Evolutionary conservation across 805 yeast genomes (phyloP).

Genomic region (Danielozyma ontarioensis): DNA sequence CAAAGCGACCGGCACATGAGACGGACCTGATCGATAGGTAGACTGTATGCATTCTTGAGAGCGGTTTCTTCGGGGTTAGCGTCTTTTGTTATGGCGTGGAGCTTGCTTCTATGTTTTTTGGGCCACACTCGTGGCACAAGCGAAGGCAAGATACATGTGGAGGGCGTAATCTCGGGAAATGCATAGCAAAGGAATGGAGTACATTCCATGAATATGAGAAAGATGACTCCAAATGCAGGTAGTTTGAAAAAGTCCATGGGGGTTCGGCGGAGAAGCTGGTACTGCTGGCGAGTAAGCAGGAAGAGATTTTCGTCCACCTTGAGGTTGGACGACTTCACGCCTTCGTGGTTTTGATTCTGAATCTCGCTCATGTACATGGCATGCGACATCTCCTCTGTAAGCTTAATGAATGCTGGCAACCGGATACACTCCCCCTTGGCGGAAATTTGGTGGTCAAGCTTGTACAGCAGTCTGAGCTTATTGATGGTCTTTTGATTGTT

Average conservation of each 20-base stretch:
- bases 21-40: slow-evolving; percentile 36
- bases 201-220: slow-evolving; percentile 47
- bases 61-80: slow-evolving; percentile 24
- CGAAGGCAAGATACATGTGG: slow-evolving; percentile 51
- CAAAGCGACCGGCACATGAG: slow-evolving; percentile 30
- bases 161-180: slow-evolving; percentile 53
- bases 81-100: slow-evolving; percentile 6
- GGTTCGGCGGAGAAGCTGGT: slow-evolving; percentile 47
- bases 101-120: slow-evolving; percentile 9
- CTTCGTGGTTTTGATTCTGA: slow-evolving; percentile 25
- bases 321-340: slow-evolving; percentile 1
- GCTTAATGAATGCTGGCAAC: slow-evolving; percentile 29
- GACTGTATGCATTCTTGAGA: slow-evolving; percentile 42
- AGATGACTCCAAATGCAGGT: slow-evolving; percentile 47
- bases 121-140: slow-evolving; percentile 34
- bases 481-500: slow-evolving; percentile 24
- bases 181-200: slow-evolving; percentile 50
- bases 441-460: slow-evolving; percentile 15
- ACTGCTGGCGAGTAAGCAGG: slow-evolving; percentile 44
- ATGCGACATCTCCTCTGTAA: slow-evolving; percentile 32
- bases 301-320: slow-evolving; percentile 17
- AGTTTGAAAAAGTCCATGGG: slow-evolving; percentile 45
- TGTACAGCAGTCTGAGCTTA: slow-evolving; percentile 13
- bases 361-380: slow-evolving; percentile 30
- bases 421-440: slow-evolving; percentile 21